Conservation (phyloP, 192 early-diverging fungal genomes). For the Coemansia asiatica region DNA sequence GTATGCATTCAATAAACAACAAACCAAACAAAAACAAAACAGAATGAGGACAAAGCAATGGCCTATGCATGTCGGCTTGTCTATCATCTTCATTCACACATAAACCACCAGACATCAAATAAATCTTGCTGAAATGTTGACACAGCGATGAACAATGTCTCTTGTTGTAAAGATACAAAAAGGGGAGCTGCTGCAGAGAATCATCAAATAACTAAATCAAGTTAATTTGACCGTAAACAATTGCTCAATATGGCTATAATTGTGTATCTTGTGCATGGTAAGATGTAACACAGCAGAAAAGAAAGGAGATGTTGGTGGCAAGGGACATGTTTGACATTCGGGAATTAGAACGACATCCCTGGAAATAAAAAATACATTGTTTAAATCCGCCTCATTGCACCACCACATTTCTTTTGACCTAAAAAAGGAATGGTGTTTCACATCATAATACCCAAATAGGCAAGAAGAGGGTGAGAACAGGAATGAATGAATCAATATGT, state of each 20-base stretch:
- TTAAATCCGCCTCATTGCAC: constrained; percentile 5
- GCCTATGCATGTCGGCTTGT: not conserved
- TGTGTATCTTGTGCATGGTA: not conserved
- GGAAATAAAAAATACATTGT: not conserved
- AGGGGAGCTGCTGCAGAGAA: not conserved
- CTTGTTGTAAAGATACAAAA: not conserved
- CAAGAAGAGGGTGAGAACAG: not conserved
- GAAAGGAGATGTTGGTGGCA: not conserved
- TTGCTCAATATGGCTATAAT: not conserved
- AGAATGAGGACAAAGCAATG: not conserved
- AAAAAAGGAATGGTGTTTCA: not conserved
- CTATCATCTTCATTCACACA: not conserved
- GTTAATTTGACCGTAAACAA: not conserved
- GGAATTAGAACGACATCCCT: not conserved
- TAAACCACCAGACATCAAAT: not conserved
- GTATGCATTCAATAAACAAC: not conserved
- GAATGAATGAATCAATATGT: too few relatives aligned
- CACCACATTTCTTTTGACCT: constrained; percentile 3
- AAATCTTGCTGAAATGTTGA: not conserved
- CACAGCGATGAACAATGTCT: not conserved
- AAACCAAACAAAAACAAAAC: too few relatives aligned
- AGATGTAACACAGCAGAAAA: constrained; percentile 2
- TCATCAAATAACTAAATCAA: not conserved
- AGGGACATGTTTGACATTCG: constrained; percentile 1
- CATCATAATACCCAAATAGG: not conserved